A percentile compares a stretch with the other conserved stretches of the same genome.
Evolutionary conservation across 2,329 filamentous ascomycete species (phyloP).

Genomic region (Aspergillus hortae): DNA sequence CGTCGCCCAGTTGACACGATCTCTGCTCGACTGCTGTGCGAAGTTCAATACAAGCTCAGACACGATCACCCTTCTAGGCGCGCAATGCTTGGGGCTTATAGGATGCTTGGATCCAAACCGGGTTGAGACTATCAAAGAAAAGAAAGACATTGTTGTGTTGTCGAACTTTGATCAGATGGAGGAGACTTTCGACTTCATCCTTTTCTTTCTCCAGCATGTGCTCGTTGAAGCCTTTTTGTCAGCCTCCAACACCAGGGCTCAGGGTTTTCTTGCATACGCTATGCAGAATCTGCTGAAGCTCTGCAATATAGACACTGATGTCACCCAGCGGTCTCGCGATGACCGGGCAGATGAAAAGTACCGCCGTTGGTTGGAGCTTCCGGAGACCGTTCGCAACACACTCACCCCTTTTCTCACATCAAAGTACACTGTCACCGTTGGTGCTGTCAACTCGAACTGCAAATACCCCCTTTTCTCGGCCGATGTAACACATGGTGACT

Average conservation of each 20-base stretch:
- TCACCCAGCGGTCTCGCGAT: conserved; percentile 49
- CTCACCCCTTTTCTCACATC: conserved; percentile 87
- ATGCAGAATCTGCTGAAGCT: conserved; percentile 88
- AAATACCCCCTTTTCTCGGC: conserved; percentile 76
- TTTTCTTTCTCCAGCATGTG: conserved; percentile 81
- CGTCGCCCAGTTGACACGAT: conserved; percentile 67
- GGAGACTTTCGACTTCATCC: conserved; percentile 80
- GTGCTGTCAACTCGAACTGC: conserved; percentile 50
- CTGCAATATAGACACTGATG: conserved; percentile 65
- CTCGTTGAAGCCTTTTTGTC: conserved; percentile 90
- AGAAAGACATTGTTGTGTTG: conserved; percentile 77
- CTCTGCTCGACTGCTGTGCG: conserved; percentile 79
- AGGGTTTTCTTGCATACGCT: conserved; percentile 87
- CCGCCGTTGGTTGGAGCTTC: conserved; percentile 72
- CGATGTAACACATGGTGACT: conserved; percentile 68
- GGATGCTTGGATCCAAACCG: conserved; percentile 90
- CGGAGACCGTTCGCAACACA: conserved; percentile 72
- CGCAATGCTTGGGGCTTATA: conserved; percentile 79
- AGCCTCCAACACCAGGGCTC: conserved; percentile 78
- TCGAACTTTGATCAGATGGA: conserved; percentile 77
- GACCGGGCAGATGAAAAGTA: conserved; percentile 60
- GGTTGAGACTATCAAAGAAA: conserved; percentile 73
- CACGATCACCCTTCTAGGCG: conserved; percentile 69
- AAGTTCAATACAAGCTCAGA: conserved; percentile 68
- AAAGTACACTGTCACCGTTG: conserved; percentile 69